Base-by-base conservation (phyloP, 2,329 filamentous ascomycete genomes). In the Xylaria sp. region DNA sequence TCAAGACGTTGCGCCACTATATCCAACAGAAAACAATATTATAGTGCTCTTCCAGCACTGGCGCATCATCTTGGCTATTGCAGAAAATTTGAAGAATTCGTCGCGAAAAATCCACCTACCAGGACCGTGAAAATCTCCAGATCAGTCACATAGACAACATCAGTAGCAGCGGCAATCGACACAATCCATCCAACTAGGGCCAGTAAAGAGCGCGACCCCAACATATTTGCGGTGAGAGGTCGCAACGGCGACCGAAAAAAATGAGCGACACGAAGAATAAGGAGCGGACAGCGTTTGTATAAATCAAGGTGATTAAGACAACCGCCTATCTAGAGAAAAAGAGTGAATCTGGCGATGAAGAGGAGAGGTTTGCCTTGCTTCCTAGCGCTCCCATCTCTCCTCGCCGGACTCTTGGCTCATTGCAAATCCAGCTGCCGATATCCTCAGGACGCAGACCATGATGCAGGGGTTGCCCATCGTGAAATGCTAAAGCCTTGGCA, bases 91-190 rank as follows among this genome's bases (percentile, higher is more conserved):
- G 16, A 1, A 5, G 4, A 35, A 2, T 59, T n/a, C 9, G 10
- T 23, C n/a, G 27, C 1, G 47, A 27, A 37, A 55, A 70, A 29
- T 21, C 1, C 55, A 75, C 76, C 68, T 73, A 78, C 76, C 61
- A 78, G 60, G 21, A 74, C 72, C 8, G 76, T 77, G 50, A 76
- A 78, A 25, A 78, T 76, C 12, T 73, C 73, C 37, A 78, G 72
- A 71, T 78, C 77, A 10, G 76, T 78, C 67, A 78, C 76, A 61
- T 77, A 78, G 54, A 78, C 75, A 25, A 78, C 70, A 9, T 76
- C 74, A 27, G 72, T 60, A 53, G 73, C 74, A 58, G 58, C 53
- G 21, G 48, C 71, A 5, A 73, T 51, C 23, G 68, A 72, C n/a
- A 68, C 60, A 25, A 64, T 32, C 58, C 72, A 67, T 47, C 59